Base-by-base conservation (phyloP, 352 stramenopile genomes). In the Phytophthora syringae region DNA sequence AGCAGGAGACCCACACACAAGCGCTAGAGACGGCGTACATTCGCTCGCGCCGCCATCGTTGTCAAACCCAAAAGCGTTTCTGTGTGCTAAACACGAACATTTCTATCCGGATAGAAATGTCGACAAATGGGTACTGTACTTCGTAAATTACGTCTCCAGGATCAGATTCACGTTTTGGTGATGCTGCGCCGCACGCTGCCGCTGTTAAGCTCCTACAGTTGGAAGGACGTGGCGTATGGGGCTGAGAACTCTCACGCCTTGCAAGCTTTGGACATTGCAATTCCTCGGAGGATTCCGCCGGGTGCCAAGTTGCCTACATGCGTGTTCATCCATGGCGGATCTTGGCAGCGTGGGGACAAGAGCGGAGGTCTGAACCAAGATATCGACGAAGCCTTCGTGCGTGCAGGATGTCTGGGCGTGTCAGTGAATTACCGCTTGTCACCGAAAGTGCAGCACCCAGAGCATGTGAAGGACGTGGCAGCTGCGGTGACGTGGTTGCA, bases 321-420 rank as follows among this genome's bases (percentile, higher is more conserved):
- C 49, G 76, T 96, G 45, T 96, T 94, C 52, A 74, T 96, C 3
- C 88, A 96, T 50, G 88, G 88, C 24, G 88, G 88, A 20, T 89
- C 88, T 12, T 96, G 88, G 88, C 86, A 94, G 60, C 83, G 86
- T 5, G 88, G 88, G 11, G 86, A 93, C 70, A 96, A 96, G 54
- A 76, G 56, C n/a, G 83, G 74, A 3, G 55, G 64, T 1, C 72
- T 93, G 20, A 94, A 92, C 49, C 64, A 77, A 34, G 73, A 82
- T 28, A 85, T 96, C 24, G 82, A 87, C 40, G 60, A 76, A 13
- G 74, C 82, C 1, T 86, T 94, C 20, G 86, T 82, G 28, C 60
- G 70, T 24, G 72, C 73, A 21, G 82, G 78, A 6, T 86, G 43
- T 22, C 44, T 92, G 2, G 84, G 86, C 13, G 84, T 93, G 2